Base-by-base conservation (phyloP, 108 stramenopile genomes). In the Discostella stelligeroides region DNA sequence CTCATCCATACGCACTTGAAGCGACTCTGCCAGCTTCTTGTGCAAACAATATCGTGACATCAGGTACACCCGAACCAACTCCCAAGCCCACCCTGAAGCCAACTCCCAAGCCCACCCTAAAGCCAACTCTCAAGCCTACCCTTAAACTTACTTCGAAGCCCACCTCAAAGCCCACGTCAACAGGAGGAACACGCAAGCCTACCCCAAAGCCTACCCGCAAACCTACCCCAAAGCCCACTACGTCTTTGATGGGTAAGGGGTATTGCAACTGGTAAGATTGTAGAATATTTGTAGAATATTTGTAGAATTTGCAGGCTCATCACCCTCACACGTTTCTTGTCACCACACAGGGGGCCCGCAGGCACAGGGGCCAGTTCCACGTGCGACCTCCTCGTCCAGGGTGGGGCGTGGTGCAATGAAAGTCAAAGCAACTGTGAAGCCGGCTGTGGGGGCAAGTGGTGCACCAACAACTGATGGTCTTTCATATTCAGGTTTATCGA, bases 361-460 rank as follows among this genome's bases (percentile, higher is more conserved):
- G n/a, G n/a, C n/a, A n/a, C n/a, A n/a, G n/a, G n/a, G n/a, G n/a
- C n/a, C n/a, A n/a, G n/a, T n/a, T n/a, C n/a, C n/a, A n/a, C n/a
- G n/a, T n/a, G n/a, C n/a, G n/a, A n/a, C n/a, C n/a, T n/a, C n/a
- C n/a, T n/a, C n/a, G n/a, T n/a, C n/a, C n/a, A n/a, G 18, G 70
- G 70, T 7, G 70, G 70, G n/a, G 60, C 61, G 24, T 71, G 63
- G 46, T 71, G 70, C 41, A 71, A 71, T 51, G 61, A 13, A 49
- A 39, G 29, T 48, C 59, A 63, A 40, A 13, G 20, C 41, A 47
- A 50, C 24, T 71, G 70, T 18, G 45, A 61, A 17, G 42, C 13
- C 15, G 60, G 29, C 2, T 71, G 70, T n/a, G n/a, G n/a, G n/a
- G n/a, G n/a, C n/a, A n/a, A n/a, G n/a, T n/a, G n/a, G n/a, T n/a